Percentiles rank a stretch among this genome's conserved stretches.
phyloP scores from a whole-genome alignment of 768 basidiomycete genomes.

The Asterophora lycoperdoides region DNA sequence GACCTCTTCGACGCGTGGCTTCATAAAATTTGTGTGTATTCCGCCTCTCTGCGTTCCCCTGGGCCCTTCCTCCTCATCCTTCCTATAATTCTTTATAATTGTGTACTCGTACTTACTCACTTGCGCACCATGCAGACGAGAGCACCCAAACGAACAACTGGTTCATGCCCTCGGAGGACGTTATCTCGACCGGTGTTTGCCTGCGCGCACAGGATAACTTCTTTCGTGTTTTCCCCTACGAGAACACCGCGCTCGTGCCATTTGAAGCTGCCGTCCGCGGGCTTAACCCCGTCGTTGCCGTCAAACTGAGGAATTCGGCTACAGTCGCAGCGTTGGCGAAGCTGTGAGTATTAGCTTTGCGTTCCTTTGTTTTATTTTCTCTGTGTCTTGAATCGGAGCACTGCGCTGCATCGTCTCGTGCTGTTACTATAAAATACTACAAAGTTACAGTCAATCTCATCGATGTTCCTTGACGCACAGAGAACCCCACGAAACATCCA shows the following conservation, averaged over 20 bases:
- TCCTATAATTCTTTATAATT: too few species aligned
- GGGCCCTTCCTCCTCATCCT: constrained; percentile 1
- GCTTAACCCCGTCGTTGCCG: constrained; percentile 81
- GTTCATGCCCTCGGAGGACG: constrained; percentile 77
- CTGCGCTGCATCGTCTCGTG: background rate
- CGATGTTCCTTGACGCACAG: constrained; percentile 27
- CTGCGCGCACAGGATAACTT: constrained; percentile 55
- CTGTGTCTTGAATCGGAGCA: too few species aligned
- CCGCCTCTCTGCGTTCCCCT: background rate
- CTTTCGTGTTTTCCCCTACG: constrained; percentile 85
- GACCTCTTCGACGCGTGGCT: constrained; percentile 76
- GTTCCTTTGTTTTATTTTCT: background rate
- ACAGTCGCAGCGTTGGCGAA: constrained; percentile 73
- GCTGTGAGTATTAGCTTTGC: constrained; percentile 42
- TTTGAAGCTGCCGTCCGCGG: constrained; percentile 75
- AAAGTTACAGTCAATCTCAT: too few species aligned
- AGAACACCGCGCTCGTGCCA: constrained; percentile 65
- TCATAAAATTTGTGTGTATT: constrained; percentile 61
- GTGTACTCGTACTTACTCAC: too few species aligned
- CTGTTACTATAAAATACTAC: too few species aligned
- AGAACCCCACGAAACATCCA: constrained; percentile 45
- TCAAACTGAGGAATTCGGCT: constrained; percentile 70
- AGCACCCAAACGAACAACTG: constrained; percentile 64
- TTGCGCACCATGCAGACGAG: constrained; percentile 36
- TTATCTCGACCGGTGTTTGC: constrained; percentile 68